Conservation (phyloP, 768 basidiomycete genomes). For the Ephemerocybe angulata region DNA sequence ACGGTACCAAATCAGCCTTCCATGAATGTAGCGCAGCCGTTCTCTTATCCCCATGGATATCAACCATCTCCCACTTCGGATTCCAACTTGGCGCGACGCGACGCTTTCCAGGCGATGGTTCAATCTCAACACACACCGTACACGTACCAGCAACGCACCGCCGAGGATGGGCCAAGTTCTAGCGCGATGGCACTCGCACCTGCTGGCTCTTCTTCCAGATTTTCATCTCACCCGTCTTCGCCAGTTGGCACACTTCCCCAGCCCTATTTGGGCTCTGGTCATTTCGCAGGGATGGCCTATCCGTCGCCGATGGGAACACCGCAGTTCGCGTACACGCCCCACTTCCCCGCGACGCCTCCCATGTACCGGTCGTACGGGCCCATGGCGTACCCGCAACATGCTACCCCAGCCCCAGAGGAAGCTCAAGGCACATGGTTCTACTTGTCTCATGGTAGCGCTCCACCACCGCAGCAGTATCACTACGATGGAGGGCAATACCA, state of each 20-base stretch:
- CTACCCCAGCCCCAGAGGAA: constrained; percentile 14
- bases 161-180: constrained; percentile 24
- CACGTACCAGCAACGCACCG: constrained; percentile 30
- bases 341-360: constrained; percentile 30
- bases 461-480: constrained; percentile 23
- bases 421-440: constrained; percentile 56
- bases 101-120: constrained; percentile 39
- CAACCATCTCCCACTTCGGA: constrained; percentile 33
- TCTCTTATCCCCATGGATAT: constrained; percentile 33
- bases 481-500: constrained; percentile 23
- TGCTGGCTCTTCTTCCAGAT: neutral
- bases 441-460: constrained; percentile 26
- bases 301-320: constrained; percentile 10
- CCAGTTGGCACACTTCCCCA: neutral
- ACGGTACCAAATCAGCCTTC: constrained; percentile 41
- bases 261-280: neutral
- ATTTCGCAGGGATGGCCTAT: neutral
- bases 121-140: constrained; percentile 36
- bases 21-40: constrained; percentile 33
- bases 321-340: constrained; percentile 35
- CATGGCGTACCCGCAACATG: constrained; percentile 23
- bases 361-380: constrained; percentile 25
- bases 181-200: neutral
- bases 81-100: constrained; percentile 35
- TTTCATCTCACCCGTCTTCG: neutral